A percentile compares a stretch with the other conserved stretches of the same genome.
Conservation (phyloP, 2,329 filamentous ascomycete species). For the Alternaria postmessia region DNA sequence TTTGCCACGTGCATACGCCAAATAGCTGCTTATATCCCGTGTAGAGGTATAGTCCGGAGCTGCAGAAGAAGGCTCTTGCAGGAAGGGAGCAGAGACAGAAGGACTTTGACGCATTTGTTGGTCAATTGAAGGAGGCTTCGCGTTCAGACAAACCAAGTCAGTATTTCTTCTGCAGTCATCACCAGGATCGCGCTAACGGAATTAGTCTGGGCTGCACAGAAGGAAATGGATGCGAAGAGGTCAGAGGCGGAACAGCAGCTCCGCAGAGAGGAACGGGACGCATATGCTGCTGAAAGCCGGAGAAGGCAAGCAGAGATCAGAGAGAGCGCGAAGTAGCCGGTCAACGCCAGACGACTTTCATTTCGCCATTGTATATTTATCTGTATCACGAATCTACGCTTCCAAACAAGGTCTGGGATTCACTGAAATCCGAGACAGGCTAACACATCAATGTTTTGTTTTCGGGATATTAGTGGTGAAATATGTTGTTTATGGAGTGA, state of each 20-base stretch:
- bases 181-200: slow-evolving; percentile 19
- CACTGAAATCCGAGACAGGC: neutral
- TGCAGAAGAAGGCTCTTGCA: slow-evolving; percentile 89
- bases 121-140: slow-evolving; percentile 82
- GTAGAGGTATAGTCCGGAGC: slow-evolving; percentile 87
- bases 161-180: slow-evolving; percentile 38
- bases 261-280: slow-evolving; percentile 42
- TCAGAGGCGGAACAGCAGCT: slow-evolving; percentile 36
- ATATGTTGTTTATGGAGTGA: neutral
- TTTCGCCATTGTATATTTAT: slow-evolving; percentile 24
- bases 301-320: slow-evolving; percentile 47
- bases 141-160: slow-evolving; percentile 91
- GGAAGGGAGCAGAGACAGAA: slow-evolving; percentile 76
- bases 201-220: slow-evolving; percentile 48
- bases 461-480: neutral
- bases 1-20: slow-evolving; percentile 24
- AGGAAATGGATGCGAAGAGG: slow-evolving; percentile 44
- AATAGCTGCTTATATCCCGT: slow-evolving; percentile 9
- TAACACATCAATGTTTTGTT: neutral
- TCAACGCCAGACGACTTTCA: slow-evolving; percentile 4
- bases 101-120: slow-evolving; percentile 90
- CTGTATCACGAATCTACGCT: slow-evolving; percentile 30
- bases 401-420: neutral
- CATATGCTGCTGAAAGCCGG: slow-evolving; percentile 42
- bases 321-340: slow-evolving; percentile 37